Evolutionary conservation across 257 asterid genomes (phyloP).

Genomic region (Gynochthodes officinalis): DNA sequence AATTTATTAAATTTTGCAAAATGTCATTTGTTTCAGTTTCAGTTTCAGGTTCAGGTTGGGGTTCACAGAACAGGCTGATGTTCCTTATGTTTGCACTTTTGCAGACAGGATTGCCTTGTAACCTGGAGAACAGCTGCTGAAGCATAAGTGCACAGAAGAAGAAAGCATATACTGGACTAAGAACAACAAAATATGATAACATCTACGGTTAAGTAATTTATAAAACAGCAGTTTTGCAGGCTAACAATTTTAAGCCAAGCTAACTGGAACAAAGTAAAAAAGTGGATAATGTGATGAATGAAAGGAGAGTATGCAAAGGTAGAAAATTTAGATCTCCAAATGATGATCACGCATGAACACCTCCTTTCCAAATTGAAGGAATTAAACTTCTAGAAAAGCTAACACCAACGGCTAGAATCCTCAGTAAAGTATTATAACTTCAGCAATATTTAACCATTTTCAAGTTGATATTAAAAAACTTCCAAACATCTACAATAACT

Average conservation of each 20-base stretch:
- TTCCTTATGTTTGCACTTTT: slow-evolving; percentile 25
- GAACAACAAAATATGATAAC: background rate
- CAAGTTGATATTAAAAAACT: background rate
- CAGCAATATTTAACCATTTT: background rate
- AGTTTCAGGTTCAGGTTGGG: slow-evolving; percentile 27
- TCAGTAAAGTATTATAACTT: too few species aligned
- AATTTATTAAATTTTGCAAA: slow-evolving; percentile 15
- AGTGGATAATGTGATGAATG: background rate
- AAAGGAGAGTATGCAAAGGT: background rate
- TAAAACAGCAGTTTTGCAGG: background rate
- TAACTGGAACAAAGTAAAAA: background rate
- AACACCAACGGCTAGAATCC: background rate
- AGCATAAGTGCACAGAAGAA: slow-evolving; percentile 11
- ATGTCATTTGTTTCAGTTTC: slow-evolving; percentile 23
- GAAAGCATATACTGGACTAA: background rate
- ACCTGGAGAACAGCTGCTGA: slow-evolving; percentile 25
- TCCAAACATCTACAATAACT: background rate
- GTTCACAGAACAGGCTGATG: slow-evolving; percentile 32
- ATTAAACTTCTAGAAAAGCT: background rate
- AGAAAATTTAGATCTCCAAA: background rate
- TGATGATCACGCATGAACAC: background rate
- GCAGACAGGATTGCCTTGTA: slow-evolving; percentile 46
- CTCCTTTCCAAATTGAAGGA: background rate
- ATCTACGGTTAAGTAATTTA: background rate
- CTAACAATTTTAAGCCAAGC: background rate